Evolutionary conservation across 495 filamentous ascomycete genomes (phyloP), one percentile per base, ranked within the genome.

Genomic region (Tuber indicum): DNA sequence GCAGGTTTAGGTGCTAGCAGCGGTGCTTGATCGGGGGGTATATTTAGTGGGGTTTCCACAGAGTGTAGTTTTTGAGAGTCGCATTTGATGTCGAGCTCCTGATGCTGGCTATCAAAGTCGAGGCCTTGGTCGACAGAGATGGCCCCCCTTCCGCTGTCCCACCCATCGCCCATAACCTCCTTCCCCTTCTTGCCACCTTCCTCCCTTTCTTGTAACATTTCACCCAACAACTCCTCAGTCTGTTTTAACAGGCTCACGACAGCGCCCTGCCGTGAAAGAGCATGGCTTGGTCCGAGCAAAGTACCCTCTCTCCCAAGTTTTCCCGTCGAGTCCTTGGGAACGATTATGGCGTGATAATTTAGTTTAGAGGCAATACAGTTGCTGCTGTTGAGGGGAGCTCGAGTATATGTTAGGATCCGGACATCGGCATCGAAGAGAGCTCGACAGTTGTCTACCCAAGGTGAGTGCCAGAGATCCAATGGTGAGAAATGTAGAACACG

Each of bases 351-450:
- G 58, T 66, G 58, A 66, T 66, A 66, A 12, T 36, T 36, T 66
- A 66, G 26, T 66, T 66, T 66, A 14, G 32, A 66, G 58, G 58
- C 58, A 36, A 66, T 36, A 17, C 58, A 66, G 58, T 36, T 3
- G 12, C 26, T 17, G 26, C 58, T 17, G 32, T 32, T 36, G 58
- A 32, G 58, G 58, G 58, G 58, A 66, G 58, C 58, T 36, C 58
- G 58, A 36, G 58, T 66, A 66, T 66, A 66, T 66, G 58, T 66
- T 14, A 66, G 26, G 58, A 66, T 66, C 58, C 58, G 26, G 32
- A 66, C 58, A 66, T 66, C 58, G 58, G 32, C 58, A 66, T 66
- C 26, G 58, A 66, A 66, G 14, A 66, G 58, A 32, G 58, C 58
- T 66, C 58, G 58, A 66, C 58, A 66, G 58, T 66, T 66, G 14